Evolutionary conservation across 2,329 filamentous ascomycete genomes (phyloP).

Genomic region (Cordyceps fumosorosea): DNA sequence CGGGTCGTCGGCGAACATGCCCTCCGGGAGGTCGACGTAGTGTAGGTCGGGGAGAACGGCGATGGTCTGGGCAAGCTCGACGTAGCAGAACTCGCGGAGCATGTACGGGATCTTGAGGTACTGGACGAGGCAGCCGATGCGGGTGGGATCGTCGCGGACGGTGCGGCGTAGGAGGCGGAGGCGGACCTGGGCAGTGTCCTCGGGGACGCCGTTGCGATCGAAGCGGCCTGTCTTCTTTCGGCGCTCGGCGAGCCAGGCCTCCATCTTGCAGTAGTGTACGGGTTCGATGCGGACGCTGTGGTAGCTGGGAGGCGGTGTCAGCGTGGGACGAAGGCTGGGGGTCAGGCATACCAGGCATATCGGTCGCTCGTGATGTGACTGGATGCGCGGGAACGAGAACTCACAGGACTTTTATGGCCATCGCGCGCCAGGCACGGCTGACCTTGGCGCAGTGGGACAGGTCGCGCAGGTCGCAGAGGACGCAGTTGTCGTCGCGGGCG

Average conservation of each 20-base stretch:
- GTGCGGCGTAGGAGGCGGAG: constrained; percentile 75
- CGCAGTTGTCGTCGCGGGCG: constrained; percentile 72
- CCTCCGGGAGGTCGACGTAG: constrained; percentile 87
- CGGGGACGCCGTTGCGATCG: constrained; percentile 69
- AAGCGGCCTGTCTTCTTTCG: constrained; percentile 69
- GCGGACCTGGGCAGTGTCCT: constrained; percentile 71
- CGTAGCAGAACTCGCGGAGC: constrained; percentile 80
- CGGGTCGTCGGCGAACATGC: constrained; percentile 75
- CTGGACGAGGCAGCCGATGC: constrained; percentile 62
- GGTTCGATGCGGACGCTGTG: constrained; percentile 86
- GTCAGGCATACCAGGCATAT: background rate
- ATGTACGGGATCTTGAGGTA: constrained; percentile 91
- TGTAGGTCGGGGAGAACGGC: constrained; percentile 77
- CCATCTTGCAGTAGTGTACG: constrained; percentile 88
- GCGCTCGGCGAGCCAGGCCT: constrained; percentile 71
- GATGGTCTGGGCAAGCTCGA: constrained; percentile 77
- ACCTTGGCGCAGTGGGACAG: constrained; percentile 73
- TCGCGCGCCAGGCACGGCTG: constrained; percentile 62
- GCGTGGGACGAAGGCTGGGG: background rate
- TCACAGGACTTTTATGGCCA: constrained; percentile 52
- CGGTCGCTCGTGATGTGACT: background rate
- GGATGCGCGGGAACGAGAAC: constrained; percentile 27
- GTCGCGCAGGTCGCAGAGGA: constrained; percentile 89
- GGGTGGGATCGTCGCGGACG: constrained; percentile 66
- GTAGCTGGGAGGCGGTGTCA: constrained; percentile 49